These are phyloP conservation scores for Pezicula carpinea DNA, from an alignment of 2,329 filamentous ascomycete genomes.

Conservation along the genomic window DNA sequence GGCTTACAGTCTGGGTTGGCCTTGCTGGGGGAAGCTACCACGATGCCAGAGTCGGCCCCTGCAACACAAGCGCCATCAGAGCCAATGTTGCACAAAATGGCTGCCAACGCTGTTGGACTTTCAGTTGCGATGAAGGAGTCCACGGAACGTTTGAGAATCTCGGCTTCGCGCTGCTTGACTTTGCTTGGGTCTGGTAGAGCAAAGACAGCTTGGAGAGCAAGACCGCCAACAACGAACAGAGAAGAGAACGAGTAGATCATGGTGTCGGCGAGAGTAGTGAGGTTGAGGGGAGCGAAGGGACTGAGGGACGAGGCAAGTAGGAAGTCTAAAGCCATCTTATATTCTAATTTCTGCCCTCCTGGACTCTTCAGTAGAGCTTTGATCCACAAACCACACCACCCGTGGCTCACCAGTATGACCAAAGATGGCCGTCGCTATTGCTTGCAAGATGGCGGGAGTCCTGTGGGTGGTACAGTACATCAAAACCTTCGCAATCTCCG, in stretches of 20 bases:
- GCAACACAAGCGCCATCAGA: slow-evolving; percentile 44
- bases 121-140: slow-evolving; percentile 50
- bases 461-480: neutral
- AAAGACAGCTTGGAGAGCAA: slow-evolving; percentile 46
- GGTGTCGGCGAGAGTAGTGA: slow-evolving; percentile 22
- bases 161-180: slow-evolving; percentile 28
- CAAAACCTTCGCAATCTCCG: slow-evolving; percentile 2
- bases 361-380: no score
- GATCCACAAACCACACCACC: no score
- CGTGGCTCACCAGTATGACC: slow-evolving; percentile 11
- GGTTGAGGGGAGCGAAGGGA: slow-evolving; percentile 15
- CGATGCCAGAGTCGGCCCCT: slow-evolving; percentile 44
- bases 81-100: slow-evolving; percentile 57
- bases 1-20: slow-evolving; percentile 49
- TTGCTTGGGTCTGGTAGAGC: slow-evolving; percentile 37
- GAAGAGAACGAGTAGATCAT: slow-evolving; percentile 48
- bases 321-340: slow-evolving; percentile 22
- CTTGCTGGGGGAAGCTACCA: slow-evolving; percentile 53
- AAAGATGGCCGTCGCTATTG: slow-evolving; percentile 10
- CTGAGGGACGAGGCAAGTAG: slow-evolving; percentile 18
- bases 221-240: slow-evolving; percentile 44
- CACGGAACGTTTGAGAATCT: slow-evolving; percentile 42
- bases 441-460: no score
- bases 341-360: slow-evolving; percentile 1
- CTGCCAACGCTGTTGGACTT: slow-evolving; percentile 44